Percentiles rank a stretch among this genome's conserved stretches.
These are phyloP conservation scores for Bassia scoparia DNA, from an alignment of 148 eudicot species.

Conservation along the genomic window DNA sequence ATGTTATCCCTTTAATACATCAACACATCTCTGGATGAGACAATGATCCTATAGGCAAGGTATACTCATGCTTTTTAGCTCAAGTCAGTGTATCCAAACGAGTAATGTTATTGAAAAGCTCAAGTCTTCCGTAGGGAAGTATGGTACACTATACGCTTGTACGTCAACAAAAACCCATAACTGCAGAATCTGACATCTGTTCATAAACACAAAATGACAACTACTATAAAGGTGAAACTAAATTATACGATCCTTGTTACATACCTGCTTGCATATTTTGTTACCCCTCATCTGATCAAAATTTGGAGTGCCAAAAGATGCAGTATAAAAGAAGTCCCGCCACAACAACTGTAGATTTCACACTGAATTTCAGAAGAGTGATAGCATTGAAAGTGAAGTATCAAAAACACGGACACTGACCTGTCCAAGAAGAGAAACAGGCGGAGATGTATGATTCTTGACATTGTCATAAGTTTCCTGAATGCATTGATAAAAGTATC, in stretches of 20 bases:
- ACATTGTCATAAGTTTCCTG: slow-evolving; percentile 51
- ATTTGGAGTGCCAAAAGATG: slow-evolving; percentile 73
- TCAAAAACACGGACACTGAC: slow-evolving; percentile 28
- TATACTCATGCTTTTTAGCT: neutral
- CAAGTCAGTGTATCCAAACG: neutral
- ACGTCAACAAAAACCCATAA: neutral
- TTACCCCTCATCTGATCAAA: slow-evolving; percentile 74
- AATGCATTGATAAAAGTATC: slow-evolving; percentile 81
- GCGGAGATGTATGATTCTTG: slow-evolving; percentile 69
- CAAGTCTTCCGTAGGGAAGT: neutral
- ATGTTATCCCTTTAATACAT: neutral
- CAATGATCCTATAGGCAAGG: neutral
- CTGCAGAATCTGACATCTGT: neutral
- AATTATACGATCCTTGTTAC: neutral
- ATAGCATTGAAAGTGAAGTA: neutral
- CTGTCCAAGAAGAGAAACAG: slow-evolving; percentile 97
- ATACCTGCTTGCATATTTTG: slow-evolving; percentile 91
- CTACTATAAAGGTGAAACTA: neutral
- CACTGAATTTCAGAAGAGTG: slow-evolving; percentile 2
- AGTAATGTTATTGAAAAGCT: neutral
- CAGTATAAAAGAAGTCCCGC: slow-evolving; percentile 94
- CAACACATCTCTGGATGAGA: neutral
- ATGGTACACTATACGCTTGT: no score
- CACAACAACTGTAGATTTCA: slow-evolving; percentile 57
- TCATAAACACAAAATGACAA: neutral